These are phyloP conservation scores for Blastobotrys illinoisensis DNA, from an alignment of 1,139 yeast species.

Conservation along the genomic window DNA sequence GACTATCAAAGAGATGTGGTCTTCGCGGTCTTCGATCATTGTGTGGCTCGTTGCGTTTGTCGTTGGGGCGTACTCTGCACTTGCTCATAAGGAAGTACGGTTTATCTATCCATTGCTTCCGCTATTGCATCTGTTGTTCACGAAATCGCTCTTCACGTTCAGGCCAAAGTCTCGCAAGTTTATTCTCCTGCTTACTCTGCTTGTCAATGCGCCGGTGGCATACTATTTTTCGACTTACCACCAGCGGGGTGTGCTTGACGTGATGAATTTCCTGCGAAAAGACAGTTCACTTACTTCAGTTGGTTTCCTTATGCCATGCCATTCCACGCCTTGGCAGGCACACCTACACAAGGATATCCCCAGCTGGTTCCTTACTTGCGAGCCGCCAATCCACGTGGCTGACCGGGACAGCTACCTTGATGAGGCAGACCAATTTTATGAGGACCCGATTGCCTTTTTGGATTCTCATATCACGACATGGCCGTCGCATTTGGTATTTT, in stretches of 20 bases:
- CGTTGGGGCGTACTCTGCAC: conserved; percentile 51
- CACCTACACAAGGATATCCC: conserved; percentile 56
- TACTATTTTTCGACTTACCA: conserved; percentile 57
- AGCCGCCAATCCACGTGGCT: conserved; percentile 61
- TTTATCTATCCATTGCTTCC: conserved; percentile 89
- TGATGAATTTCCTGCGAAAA: conserved; percentile 49
- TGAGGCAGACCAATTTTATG: conserved; percentile 81
- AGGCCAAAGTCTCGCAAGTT: conserved; percentile 5
- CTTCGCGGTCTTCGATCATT: conserved; percentile 24
- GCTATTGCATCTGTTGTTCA: conserved; percentile 41
- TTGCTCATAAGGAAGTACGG: conserved; percentile 85
- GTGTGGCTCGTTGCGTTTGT: conserved; percentile 39
- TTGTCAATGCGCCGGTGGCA: conserved; percentile 44
- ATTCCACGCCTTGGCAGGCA: conserved; percentile 94
- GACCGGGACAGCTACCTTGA: conserved; percentile 54
- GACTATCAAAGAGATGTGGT: conserved; percentile 39
- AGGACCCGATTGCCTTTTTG: conserved; percentile 54
- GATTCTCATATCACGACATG: conserved; percentile 37
- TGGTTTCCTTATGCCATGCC: conserved; percentile 91
- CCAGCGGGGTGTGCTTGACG: conserved; percentile 79
- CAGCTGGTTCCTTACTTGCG: conserved; percentile 82
- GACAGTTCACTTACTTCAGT: conserved; percentile 44
- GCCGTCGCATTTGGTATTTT: conserved; percentile 71
- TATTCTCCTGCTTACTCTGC: conserved; percentile 22
- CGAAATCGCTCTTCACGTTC: conserved; percentile 14